These are phyloP conservation scores for Inosperma sp. DNA, from an alignment of 768 basidiomycete species.

Conservation along the genomic window DNA sequence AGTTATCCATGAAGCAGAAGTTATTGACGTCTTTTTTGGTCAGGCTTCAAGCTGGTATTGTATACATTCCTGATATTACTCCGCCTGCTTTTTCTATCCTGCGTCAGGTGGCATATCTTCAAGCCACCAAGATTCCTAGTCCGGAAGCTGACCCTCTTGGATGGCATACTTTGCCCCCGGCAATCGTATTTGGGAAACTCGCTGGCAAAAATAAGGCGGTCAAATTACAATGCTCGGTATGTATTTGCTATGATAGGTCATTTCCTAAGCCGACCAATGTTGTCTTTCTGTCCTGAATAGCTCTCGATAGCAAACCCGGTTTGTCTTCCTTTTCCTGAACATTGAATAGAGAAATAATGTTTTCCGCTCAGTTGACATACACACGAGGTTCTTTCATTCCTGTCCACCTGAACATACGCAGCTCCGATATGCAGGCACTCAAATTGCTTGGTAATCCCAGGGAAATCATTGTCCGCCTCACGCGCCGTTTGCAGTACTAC, in stretches of 20 bases:
- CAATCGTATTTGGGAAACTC: slow-evolving; percentile 19
- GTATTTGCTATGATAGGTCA: slow-evolving; percentile 5
- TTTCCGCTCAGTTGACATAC: slow-evolving; percentile 27
- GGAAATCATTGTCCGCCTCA: slow-evolving; percentile 24
- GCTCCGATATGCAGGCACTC: slow-evolving; percentile 27
- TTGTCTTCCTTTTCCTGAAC: slow-evolving; percentile 6
- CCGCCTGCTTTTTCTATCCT: slow-evolving; percentile 30
- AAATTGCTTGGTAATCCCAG: slow-evolving; percentile 27
- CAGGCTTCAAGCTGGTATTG: slow-evolving; percentile 23
- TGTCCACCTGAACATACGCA: slow-evolving; percentile 28
- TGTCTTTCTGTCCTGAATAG: slow-evolving; percentile 14
- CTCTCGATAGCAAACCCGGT: slow-evolving; percentile 36
- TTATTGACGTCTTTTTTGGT: not conserved
- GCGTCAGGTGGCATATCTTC: slow-evolving; percentile 33
- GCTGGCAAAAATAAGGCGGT: slow-evolving; percentile 20
- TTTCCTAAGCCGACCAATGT: not conserved
- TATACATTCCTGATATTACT: slow-evolving; percentile 31
- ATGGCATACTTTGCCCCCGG: slow-evolving; percentile 28
- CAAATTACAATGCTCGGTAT: slow-evolving; percentile 28
- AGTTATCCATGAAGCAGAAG: not conserved
- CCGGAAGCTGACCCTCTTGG: slow-evolving; percentile 34
- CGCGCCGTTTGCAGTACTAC: slow-evolving; percentile 26
- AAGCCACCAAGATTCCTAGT: slow-evolving; percentile 25
- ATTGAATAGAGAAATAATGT: not conserved
- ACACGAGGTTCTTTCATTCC: slow-evolving; percentile 40